These are phyloP conservation scores for Hypoxylon lienhwacheense DNA, from an alignment of 495 filamentous ascomycete species.

Conservation along the genomic window DNA sequence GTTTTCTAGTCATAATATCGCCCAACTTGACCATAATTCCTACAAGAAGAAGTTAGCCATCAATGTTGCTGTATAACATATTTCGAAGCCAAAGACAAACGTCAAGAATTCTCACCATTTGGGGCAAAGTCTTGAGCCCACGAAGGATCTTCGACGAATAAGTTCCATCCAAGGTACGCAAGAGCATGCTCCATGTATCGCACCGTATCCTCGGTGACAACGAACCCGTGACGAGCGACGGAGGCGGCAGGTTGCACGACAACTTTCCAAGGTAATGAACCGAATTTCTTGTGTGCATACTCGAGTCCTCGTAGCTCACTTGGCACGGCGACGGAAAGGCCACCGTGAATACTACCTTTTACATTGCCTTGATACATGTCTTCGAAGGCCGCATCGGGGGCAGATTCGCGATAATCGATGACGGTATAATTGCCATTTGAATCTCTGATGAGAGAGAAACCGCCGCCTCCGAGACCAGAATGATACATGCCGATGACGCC, in stretches of 20 bases:
- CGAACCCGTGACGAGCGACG: slow-evolving; percentile 75
- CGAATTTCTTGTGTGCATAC: slow-evolving; percentile 62
- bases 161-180: slow-evolving; percentile 47
- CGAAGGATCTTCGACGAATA: slow-evolving; percentile 68
- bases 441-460: slow-evolving; percentile 76
- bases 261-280: slow-evolving; percentile 64
- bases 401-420: slow-evolving; percentile 85
- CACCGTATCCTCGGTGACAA: slow-evolving; percentile 66
- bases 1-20: slow-evolving; percentile 74
- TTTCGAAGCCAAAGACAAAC: not conserved
- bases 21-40: slow-evolving; percentile 62
- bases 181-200: slow-evolving; percentile 61
- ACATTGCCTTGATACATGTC: slow-evolving; percentile 70
- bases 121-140: slow-evolving; percentile 92
- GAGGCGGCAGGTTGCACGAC: slow-evolving; percentile 71
- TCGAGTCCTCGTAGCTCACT: slow-evolving; percentile 80
- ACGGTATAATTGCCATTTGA: slow-evolving; percentile 67
- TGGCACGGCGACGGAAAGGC: slow-evolving; percentile 65
- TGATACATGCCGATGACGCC: slow-evolving; percentile 88
- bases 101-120: slow-evolving; percentile 48
- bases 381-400: slow-evolving; percentile 72
- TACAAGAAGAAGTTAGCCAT: slow-evolving; percentile 16
- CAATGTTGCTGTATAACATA: not conserved
- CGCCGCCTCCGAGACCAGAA: slow-evolving; percentile 85
- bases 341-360: slow-evolving; percentile 45